Conservation (phyloP, 805 yeast genomes). For the Yamadazyma insecticola region DNA sequence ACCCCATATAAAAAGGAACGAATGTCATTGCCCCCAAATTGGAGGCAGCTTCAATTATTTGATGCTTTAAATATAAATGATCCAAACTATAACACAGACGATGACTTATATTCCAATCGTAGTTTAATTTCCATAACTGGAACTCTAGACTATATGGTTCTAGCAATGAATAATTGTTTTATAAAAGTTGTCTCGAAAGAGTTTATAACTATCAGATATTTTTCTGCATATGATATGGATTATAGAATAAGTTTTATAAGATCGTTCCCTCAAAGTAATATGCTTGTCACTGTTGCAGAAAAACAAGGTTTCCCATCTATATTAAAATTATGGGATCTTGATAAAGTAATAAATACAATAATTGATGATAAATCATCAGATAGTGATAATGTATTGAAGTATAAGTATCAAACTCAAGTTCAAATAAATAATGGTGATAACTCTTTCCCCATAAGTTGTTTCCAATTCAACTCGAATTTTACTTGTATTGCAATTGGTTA, state of each 20-base stretch:
- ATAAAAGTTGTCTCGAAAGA: slow-evolving; percentile 55
- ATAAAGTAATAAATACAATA: slow-evolving; percentile 34
- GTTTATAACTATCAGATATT: slow-evolving; percentile 44
- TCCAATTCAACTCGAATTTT: slow-evolving; percentile 49
- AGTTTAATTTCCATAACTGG: slow-evolving; percentile 61
- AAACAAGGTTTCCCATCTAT: slow-evolving; percentile 64
- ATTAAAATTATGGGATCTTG: slow-evolving; percentile 70
- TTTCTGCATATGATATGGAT: slow-evolving; percentile 61
- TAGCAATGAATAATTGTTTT: slow-evolving; percentile 50
- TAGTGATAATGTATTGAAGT: slow-evolving; percentile 17
- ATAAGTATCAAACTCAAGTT: slow-evolving; percentile 56
- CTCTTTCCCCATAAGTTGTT: slow-evolving; percentile 71
- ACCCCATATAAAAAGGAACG: no score
- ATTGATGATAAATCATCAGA: slow-evolving; percentile 14
- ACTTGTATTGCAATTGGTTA: slow-evolving; percentile 72
- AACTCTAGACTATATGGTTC: slow-evolving; percentile 49
- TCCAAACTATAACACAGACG: slow-evolving; percentile 60
- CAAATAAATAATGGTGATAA: slow-evolving; percentile 67
- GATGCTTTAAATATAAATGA: slow-evolving; percentile 81
- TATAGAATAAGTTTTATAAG: slow-evolving; percentile 58
- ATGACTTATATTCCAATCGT: slow-evolving; percentile 77
- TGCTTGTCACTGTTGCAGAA: slow-evolving; percentile 71
- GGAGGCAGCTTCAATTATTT: slow-evolving; percentile 78
- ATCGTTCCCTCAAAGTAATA: slow-evolving; percentile 43
- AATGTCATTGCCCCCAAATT: slow-evolving; percentile 12